phyloP scores from a whole-genome alignment of 176 grass and related monocot genomes.

The Areca catechu region DNA sequence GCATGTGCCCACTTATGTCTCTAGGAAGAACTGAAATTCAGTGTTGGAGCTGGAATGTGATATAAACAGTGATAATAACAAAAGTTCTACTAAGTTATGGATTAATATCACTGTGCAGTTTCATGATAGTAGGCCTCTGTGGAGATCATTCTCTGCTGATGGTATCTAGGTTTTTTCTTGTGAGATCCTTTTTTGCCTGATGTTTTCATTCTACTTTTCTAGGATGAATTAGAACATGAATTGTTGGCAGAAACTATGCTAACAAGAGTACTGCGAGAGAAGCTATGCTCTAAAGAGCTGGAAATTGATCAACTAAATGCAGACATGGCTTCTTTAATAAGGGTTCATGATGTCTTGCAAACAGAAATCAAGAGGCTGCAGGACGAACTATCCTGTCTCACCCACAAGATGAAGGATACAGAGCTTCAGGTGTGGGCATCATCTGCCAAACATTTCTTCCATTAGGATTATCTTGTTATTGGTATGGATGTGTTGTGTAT shows the following conservation, averaged over 20 bases:
- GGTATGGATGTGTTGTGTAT: too few relatives aligned
- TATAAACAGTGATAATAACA: too few relatives aligned
- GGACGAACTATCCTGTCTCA: conserved; percentile 38
- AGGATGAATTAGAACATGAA: conserved; percentile 49
- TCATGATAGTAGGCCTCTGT: too few relatives aligned
- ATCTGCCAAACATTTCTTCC: background rate
- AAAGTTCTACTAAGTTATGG: too few relatives aligned
- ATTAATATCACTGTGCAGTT: too few relatives aligned
- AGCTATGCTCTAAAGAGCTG: conserved; percentile 42
- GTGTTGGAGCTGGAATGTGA: too few relatives aligned
- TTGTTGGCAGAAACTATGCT: conserved; percentile 59
- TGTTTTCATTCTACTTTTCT: background rate
- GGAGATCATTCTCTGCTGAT: too few relatives aligned
- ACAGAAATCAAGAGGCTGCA: conserved; percentile 48
- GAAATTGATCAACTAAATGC: conserved; percentile 58
- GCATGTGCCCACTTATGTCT: too few relatives aligned
- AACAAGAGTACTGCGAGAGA: conserved; percentile 51
- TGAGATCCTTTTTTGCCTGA: too few relatives aligned
- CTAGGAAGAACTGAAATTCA: too few relatives aligned
- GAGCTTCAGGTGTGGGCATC: conserved; percentile 47
- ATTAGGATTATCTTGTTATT: background rate
- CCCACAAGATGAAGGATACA: conserved; percentile 52
- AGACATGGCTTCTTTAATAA: conserved; percentile 42
- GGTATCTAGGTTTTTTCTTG: too few relatives aligned
- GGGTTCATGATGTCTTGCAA: conserved; percentile 36